phyloP scores from a whole-genome alignment of 306 rosid species.

The Phaseolus lunatus region DNA sequence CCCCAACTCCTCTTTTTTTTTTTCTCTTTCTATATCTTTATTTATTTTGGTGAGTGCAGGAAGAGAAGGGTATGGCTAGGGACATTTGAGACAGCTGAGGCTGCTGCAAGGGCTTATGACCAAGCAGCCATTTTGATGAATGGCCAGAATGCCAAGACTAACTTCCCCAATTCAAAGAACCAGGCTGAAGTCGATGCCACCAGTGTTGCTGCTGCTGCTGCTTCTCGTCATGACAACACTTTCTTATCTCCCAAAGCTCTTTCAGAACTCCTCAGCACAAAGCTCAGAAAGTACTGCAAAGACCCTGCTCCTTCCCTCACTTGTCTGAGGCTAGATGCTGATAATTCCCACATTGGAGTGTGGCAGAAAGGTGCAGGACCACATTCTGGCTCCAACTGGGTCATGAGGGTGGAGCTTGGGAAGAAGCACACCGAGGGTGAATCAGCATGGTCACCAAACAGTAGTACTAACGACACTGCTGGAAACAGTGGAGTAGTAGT shows the following conservation, averaged over 20 bases:
- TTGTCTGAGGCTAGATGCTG: slow-evolving; percentile 88
- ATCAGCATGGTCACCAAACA: slow-evolving; percentile 10
- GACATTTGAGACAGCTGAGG: slow-evolving; percentile 97
- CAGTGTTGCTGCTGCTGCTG: not conserved
- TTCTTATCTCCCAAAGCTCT: slow-evolving; percentile 80
- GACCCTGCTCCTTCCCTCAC: slow-evolving; percentile 94
- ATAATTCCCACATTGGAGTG: slow-evolving; percentile 92
- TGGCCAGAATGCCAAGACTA: slow-evolving; percentile 95
- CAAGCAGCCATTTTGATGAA: slow-evolving; percentile 96
- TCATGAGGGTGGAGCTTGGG: slow-evolving; percentile 92
- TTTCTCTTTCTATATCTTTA: not conserved
- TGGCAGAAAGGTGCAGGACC: slow-evolving; percentile 95
- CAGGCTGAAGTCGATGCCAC: slow-evolving; percentile 28
- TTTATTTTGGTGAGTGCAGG: slow-evolving; percentile 43
- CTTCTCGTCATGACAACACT: not conserved
- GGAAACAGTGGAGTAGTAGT: slow-evolving; percentile 46
- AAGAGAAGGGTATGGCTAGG: slow-evolving; percentile 99
- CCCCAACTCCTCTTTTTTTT: not conserved
- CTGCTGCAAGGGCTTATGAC: slow-evolving; percentile 96
- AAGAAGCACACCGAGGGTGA: slow-evolving; percentile 48
- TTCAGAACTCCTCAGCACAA: slow-evolving; percentile 82
- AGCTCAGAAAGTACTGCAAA: slow-evolving; percentile 88
- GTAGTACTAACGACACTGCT: not conserved
- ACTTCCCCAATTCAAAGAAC: slow-evolving; percentile 60
- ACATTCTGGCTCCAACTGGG: slow-evolving; percentile 83